These are phyloP conservation scores for Erodium texanum DNA, from an alignment of 441 rosid species.

Conservation along the genomic window DNA sequence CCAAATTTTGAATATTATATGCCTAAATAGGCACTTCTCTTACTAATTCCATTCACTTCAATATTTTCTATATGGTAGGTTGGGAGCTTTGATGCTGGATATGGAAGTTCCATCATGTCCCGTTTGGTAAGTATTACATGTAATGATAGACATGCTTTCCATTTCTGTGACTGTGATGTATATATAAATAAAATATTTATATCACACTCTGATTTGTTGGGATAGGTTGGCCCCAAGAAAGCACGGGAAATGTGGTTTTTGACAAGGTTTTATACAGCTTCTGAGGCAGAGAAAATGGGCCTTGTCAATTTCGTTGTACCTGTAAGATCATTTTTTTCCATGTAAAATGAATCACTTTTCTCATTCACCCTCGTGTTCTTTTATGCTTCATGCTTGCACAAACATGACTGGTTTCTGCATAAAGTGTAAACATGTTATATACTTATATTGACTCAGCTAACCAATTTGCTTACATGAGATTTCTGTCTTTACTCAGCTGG, in stretches of 20 bases:
- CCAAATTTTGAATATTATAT: not conserved
- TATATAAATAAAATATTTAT: too few species aligned
- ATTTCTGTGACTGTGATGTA: not conserved
- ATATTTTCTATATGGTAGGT: conserved; percentile 36
- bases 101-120: conserved; percentile 92
- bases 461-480: not conserved
- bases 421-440: not conserved
- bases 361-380: not conserved
- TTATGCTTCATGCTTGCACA: not conserved
- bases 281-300: conserved; percentile 92
- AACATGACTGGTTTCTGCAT: not conserved
- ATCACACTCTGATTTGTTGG: conserved; percentile 2
- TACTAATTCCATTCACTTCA: not conserved
- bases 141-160: not conserved
- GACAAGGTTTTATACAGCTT: conserved; percentile 72
- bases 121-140: conserved; percentile 51
- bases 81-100: conserved; percentile 97
- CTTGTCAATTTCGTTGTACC: conserved; percentile 78
- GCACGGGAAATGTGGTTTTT: conserved; percentile 96
- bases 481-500: conserved; percentile 36
- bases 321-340: conserved; percentile 31
- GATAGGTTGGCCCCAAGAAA: conserved; percentile 78
- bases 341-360: conserved; percentile 7
- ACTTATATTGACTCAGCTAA: too few species aligned
- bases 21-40: not conserved